Conservation (phyloP, 495 filamentous ascomycete genomes). For the Pseudomonodictys pantanalensis region DNA sequence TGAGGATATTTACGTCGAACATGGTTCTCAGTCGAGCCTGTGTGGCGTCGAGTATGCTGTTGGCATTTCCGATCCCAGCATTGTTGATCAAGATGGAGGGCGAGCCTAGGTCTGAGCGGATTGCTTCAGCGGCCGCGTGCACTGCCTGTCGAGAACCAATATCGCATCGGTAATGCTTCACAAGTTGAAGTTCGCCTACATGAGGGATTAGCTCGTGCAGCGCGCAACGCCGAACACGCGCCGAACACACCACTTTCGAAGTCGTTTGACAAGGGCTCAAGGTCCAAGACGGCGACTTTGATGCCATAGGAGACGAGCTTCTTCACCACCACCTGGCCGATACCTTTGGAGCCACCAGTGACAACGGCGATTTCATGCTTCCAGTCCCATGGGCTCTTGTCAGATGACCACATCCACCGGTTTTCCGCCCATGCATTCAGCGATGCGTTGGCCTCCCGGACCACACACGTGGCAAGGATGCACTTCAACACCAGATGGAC, state of each 20-base stretch:
- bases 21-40: conserved; percentile 49
- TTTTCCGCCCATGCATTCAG: conserved; percentile 49
- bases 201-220: conserved; percentile 4
- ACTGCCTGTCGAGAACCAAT: conserved; percentile 52
- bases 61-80: conserved; percentile 49
- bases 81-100: conserved; percentile 62
- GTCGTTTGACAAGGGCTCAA: conserved; percentile 25
- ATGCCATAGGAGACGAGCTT: conserved; percentile 49
- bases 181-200: conserved; percentile 6
- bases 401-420: conserved; percentile 44
- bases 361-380: conserved; percentile 55
- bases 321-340: conserved; percentile 52
- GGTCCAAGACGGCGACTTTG: conserved; percentile 48
- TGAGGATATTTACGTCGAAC: conserved; percentile 60
- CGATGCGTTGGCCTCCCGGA: conserved; percentile 45
- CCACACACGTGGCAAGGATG: conserved; percentile 32
- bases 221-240: background rate
- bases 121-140: conserved; percentile 44
- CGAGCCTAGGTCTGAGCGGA: conserved; percentile 49
- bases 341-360: conserved; percentile 58
- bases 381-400: conserved; percentile 44
- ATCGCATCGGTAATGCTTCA: conserved; percentile 49
- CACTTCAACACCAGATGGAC: conserved; percentile 27
- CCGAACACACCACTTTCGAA: conserved; percentile 11
- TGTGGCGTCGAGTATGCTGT: conserved; percentile 49